Evolutionary conservation across 192 early-diverging fungal genomes (phyloP).

Genomic region (Oehlia diaphana): DNA sequence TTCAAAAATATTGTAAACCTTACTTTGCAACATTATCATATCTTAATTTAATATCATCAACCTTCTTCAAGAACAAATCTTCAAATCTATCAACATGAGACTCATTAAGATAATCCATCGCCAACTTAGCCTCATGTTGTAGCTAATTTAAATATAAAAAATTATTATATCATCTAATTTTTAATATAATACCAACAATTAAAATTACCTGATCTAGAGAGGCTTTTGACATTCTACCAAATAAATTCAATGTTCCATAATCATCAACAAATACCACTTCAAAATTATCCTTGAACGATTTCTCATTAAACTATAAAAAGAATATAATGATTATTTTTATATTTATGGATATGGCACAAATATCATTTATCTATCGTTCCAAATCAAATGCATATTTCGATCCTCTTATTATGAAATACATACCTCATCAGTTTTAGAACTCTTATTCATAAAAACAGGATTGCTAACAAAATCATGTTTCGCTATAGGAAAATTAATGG

Average conservation of each 20-base stretch:
- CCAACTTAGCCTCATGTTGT: constrained; percentile 71
- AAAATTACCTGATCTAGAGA: constrained; percentile 61
- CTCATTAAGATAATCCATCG: constrained; percentile 66
- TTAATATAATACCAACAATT: constrained; percentile 40
- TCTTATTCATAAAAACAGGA: constrained; percentile 72
- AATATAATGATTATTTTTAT: not conserved
- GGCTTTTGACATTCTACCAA: constrained; percentile 64
- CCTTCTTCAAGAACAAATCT: constrained; percentile 72
- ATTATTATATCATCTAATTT: constrained; percentile 11
- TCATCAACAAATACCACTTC: constrained; percentile 87
- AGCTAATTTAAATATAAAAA: constrained; percentile 44
- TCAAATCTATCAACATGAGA: constrained; percentile 69
- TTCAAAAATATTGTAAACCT: not conserved
- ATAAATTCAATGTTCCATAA: constrained; percentile 80
- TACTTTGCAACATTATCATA: constrained; percentile 73
- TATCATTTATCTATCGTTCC: too few species aligned
- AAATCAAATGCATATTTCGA: too few species aligned
- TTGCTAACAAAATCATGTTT: constrained; percentile 62
- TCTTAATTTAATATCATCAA: constrained; percentile 60
- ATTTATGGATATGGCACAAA: too few species aligned
- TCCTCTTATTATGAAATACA: not conserved
- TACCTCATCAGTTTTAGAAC: constrained; percentile 53
- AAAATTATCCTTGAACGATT: constrained; percentile 61
- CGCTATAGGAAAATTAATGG: constrained; percentile 35
- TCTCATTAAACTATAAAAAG: constrained; percentile 57